Evolutionary conservation across 2,329 filamentous ascomycete species (phyloP).

Genomic region (Penicillium aurantiogriseum): DNA sequence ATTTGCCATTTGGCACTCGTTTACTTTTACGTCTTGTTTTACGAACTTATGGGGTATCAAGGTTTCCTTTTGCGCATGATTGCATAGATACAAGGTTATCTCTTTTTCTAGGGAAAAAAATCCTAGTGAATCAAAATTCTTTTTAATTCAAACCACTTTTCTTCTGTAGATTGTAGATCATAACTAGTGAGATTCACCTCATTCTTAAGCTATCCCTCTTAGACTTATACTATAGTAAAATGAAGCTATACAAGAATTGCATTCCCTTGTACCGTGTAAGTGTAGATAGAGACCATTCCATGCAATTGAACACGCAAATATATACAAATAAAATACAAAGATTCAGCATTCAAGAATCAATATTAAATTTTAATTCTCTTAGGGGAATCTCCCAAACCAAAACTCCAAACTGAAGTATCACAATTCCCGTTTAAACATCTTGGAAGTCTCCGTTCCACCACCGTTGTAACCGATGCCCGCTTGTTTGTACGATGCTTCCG

Average conservation of each 20-base stretch:
- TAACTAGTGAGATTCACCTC: no score
- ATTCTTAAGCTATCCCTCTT: background rate
- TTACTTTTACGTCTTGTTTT: slow-evolving; percentile 37
- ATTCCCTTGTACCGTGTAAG: background rate
- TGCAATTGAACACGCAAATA: background rate
- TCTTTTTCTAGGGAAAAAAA: slow-evolving; percentile 19
- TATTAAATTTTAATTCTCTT: background rate
- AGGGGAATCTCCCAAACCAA: background rate
- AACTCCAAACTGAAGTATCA: background rate
- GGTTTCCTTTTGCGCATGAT: slow-evolving; percentile 34
- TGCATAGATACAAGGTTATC: slow-evolving; percentile 42
- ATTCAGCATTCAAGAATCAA: background rate
- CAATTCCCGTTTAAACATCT: slow-evolving; percentile 21
- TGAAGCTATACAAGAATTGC: background rate
- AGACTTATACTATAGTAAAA: background rate
- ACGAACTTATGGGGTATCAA: slow-evolving; percentile 40
- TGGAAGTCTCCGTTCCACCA: slow-evolving; percentile 45
- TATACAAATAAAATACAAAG: background rate
- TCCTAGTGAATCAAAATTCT: slow-evolving; percentile 23
- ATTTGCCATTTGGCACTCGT: slow-evolving; percentile 14
- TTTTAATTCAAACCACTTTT: slow-evolving; percentile 17
- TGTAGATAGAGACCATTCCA: background rate
- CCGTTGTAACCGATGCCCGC: slow-evolving; percentile 32
- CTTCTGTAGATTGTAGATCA: background rate
- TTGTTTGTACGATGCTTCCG: slow-evolving; percentile 30